Evolutionary conservation across 2,329 filamentous ascomycete species (phyloP).

Genomic region (Clonostachys chloroleuca): DNA sequence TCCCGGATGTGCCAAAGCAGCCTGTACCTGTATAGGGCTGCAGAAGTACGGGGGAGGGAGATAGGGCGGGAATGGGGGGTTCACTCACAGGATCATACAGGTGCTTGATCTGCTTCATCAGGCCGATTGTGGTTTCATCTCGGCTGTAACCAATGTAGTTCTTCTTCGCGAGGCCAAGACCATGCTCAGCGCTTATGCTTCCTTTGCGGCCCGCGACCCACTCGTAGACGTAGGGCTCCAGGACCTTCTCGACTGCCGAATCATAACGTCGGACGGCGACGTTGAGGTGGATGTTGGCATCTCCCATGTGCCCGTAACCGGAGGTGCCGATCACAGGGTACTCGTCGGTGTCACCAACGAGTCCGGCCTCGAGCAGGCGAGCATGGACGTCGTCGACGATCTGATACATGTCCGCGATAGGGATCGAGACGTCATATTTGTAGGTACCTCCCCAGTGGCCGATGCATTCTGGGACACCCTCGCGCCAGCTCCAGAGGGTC

Average conservation of each 20-base stretch:
- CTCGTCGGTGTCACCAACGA: slow-evolving; percentile 71
- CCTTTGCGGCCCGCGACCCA: slow-evolving; percentile 87
- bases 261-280: slow-evolving; percentile 79
- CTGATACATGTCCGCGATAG: slow-evolving; percentile 78
- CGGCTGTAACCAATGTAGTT: slow-evolving; percentile 91
- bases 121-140: slow-evolving; percentile 75
- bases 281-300: slow-evolving; percentile 93
- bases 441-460: slow-evolving; percentile 93
- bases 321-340: slow-evolving; percentile 85
- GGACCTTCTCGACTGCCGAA: slow-evolving; percentile 76
- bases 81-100: slow-evolving; percentile 84
- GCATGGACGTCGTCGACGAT: slow-evolving; percentile 82
- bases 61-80: background rate
- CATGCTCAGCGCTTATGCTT: slow-evolving; percentile 96
- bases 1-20: background rate
- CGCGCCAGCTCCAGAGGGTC: slow-evolving; percentile 85
- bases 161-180: slow-evolving; percentile 91
- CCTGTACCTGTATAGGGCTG: background rate
- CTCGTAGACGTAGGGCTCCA: slow-evolving; percentile 97
- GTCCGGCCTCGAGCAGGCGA: slow-evolving; percentile 66
- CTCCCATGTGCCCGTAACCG: slow-evolving; percentile 97
- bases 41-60: background rate
- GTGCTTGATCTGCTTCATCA: slow-evolving; percentile 96
- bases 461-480: slow-evolving; percentile 85
- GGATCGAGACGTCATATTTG: slow-evolving; percentile 98